Evolutionary conservation across 2,329 filamentous ascomycete genomes (phyloP), one percentile per base, ranked within the genome.

Genomic region (Nigrograna mackinnonii): DNA sequence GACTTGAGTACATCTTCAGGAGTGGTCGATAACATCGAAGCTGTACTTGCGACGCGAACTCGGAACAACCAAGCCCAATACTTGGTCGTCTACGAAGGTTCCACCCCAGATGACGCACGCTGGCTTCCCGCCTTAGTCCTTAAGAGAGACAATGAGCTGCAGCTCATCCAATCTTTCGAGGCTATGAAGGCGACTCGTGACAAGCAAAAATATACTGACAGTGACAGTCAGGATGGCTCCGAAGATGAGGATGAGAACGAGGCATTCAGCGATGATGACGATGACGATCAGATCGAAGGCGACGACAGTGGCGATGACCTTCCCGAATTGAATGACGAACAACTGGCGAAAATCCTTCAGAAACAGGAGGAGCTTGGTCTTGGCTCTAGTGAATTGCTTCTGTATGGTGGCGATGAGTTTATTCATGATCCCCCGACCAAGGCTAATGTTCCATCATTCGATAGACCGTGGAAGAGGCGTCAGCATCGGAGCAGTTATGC

Each of bases 341-440:
- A 79, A 16, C 70, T 88, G 28, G 84, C 85, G 28, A 72, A 77
- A 28, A 67, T 85, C 18, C 64, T 87, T 21, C 72, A 79, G 38
- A 84, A 83, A 60, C 79, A 84, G 56, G 78, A 82, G 62, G 80
- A 84, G 58, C 70, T 87, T 4, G 85, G 85, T 6, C 69, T 87
- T 32, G 78, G 74, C 2, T 74, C 76, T 7, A 76, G 82, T 17
- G 79, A 87, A 41, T 56, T 85, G 3, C 41, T 86, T 12, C 68
- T 86, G 3, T 79, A 82, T 43, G 75, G 79, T 37, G 77, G 71
- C 13, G 70, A 73, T 30, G 71, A 70, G 18, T 66, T 60, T 20
- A 66, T 69, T n/a, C 56, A 57, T 22, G 66, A 67, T 14, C 64
- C 68, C 4, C 58, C 52, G 19, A 60, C 59, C 13, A 20, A 20